Conservation (phyloP, 495 filamentous ascomycete species). For the Tuber melanosporum region DNA sequence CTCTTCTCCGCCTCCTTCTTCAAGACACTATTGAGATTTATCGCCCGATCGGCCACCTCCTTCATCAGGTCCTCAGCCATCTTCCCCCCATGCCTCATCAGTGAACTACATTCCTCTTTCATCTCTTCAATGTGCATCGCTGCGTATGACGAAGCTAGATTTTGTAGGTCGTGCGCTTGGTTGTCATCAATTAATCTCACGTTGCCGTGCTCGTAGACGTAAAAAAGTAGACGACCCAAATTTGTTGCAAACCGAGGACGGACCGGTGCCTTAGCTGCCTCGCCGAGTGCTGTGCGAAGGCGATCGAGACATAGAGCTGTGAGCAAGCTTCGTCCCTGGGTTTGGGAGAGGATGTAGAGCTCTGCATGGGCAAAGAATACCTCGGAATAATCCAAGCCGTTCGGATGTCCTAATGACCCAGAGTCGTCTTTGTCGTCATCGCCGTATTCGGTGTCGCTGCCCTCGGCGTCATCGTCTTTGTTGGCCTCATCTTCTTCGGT, state of each 20-base stretch:
- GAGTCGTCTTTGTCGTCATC: not conserved
- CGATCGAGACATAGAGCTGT: not conserved
- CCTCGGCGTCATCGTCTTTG: not conserved
- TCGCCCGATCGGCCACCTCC: not conserved
- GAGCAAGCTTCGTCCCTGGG: not conserved
- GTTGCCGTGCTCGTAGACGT: not conserved
- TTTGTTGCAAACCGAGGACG: not conserved
- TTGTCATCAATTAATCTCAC: not conserved
- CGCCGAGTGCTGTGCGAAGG: not conserved
- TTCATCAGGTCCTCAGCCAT: conserved; percentile 1
- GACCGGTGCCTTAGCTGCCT: not conserved
- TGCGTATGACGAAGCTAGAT: not conserved
- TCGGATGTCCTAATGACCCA: not conserved
- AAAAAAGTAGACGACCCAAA: not conserved
- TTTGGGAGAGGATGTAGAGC: not conserved
- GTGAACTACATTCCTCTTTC: not conserved
- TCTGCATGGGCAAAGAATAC: not conserved
- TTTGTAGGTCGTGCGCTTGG: not conserved
- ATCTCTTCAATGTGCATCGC: not conserved
- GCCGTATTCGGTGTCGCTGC: not conserved
- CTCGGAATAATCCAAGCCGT: not conserved
- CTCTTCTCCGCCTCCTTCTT: not conserved
- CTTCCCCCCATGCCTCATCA: not conserved
- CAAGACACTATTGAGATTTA: not conserved
- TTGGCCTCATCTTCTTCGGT: too few relatives aligned